Evolutionary conservation across 257 asterid genomes (phyloP).

Genomic region (Solanum phureja): DNA sequence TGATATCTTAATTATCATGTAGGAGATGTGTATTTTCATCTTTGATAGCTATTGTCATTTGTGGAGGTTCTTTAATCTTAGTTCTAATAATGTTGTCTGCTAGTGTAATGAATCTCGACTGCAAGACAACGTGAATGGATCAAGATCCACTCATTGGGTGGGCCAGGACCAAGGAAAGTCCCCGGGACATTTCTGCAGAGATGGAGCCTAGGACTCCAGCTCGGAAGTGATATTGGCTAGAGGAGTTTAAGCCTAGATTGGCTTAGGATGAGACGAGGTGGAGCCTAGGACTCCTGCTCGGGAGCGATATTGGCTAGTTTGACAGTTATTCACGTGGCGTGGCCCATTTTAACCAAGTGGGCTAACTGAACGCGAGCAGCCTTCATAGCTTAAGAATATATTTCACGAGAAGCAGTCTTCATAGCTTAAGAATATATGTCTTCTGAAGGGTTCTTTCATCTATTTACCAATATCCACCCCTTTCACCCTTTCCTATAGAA

Average conservation of each 20-base stretch:
- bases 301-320: neutral
- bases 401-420: too few species aligned
- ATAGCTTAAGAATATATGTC: too few species aligned
- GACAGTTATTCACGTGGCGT: neutral
- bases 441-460: too few species aligned
- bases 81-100: accelerated
- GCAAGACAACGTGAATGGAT: neutral
- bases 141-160: accelerated
- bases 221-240: neutral
- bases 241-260: neutral
- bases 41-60: neutral
- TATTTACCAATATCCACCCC: too few species aligned
- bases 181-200: neutral
- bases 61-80: neutral
- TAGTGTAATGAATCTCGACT: accelerated
- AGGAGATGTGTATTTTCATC: neutral
- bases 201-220: neutral
- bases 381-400: too few species aligned
- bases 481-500: too few species aligned
- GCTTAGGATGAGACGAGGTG: conserved; percentile 2
- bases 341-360: neutral
- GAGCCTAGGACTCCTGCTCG: neutral
- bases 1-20: neutral
- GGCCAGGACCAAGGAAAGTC: neutral
- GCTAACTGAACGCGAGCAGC: neutral